Conservation (phyloP, 2,329 filamentous ascomycete genomes). For the Dactylellina cionopaga region DNA sequence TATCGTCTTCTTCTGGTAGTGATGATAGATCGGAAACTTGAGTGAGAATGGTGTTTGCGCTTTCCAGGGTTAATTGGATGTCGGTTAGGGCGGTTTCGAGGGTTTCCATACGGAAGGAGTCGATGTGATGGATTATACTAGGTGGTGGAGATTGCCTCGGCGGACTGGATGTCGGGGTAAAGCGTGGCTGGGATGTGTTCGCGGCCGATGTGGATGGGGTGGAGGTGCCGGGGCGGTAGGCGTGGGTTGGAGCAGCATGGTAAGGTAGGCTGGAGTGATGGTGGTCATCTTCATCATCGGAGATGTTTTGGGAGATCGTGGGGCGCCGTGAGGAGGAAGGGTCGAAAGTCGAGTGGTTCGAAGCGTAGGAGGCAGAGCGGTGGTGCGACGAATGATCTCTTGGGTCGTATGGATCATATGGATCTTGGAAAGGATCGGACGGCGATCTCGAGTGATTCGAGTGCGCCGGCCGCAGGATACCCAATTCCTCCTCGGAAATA, state of each 20-base stretch:
- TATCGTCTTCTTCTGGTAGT: conserved; percentile 32
- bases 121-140: conserved; percentile 50
- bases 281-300: conserved; percentile 46
- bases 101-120: conserved; percentile 50
- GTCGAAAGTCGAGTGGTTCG: conserved; percentile 21
- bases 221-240: conserved; percentile 13
- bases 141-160: conserved; percentile 33
- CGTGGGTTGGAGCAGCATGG: conserved; percentile 37
- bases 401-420: conserved; percentile 25
- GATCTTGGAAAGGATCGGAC: conserved; percentile 43
- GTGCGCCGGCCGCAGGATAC: conserved; percentile 30
- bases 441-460: conserved; percentile 38
- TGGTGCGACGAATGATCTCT: conserved; percentile 1
- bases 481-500: conserved; percentile 49
- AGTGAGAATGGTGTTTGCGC: conserved; percentile 43
- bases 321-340: neutral
- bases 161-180: conserved; percentile 45
- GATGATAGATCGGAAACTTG: conserved; percentile 44
- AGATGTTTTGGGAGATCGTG: conserved; percentile 10
- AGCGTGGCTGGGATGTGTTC: conserved; percentile 35
- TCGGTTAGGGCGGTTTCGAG: conserved; percentile 50
- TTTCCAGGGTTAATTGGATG: conserved; percentile 36
- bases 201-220: conserved; percentile 40
- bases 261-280: conserved; percentile 27
- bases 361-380: conserved; percentile 29